Base-by-base conservation (phyloP, 768 basidiomycete genomes). In the Auriscalpium microsporum region DNA sequence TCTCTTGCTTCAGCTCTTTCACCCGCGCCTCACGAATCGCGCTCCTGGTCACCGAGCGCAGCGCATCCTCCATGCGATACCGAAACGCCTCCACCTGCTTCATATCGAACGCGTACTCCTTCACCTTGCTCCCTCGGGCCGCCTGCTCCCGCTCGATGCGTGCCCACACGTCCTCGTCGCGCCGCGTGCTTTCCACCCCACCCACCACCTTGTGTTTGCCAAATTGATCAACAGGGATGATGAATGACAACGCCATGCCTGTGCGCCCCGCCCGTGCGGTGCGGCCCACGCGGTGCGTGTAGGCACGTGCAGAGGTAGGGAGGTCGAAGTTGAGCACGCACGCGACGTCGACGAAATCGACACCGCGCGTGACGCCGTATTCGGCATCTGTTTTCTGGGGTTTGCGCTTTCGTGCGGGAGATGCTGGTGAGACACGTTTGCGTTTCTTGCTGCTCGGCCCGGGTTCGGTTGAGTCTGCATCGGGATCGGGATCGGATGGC, bases 241-340 rank as follows among this genome's bases (percentile, higher is more conserved):
- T 79, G 58, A 92, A 95, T 0, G 93, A 95, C 19, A 99, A 72
- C 1, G 93, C 81, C 77, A 95, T 87, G 10, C 96, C 96, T 0
- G 90, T 85, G 34, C 91, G 84, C 1, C 96, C 96, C 0, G 95
- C 96, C 19, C 96, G 90, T 13, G 96, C 96, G 0, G 96, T 99
- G 23, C 96, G 84, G 11, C 96, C 96, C 14, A 98, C 87, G 49
- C 96, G 86, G 68, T 99, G 96, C 0, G 90, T 94, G 66, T 99
- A 99, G 11, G 93, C 81, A 16, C 84, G 85, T 4, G 90, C 79
- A 0, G 92, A 86, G 1, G 82, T 75, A 1, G 96, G 96, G n/a
- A 98, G 78, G 70, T 99, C 96, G 70, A 98, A 99, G 74, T 99
- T 99, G 68, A 99, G 80, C 3, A 99, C 95, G 63, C 94, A 97